Base-by-base conservation (phyloP, 805 yeast species). In the Pichia nanzhaoensis region DNA sequence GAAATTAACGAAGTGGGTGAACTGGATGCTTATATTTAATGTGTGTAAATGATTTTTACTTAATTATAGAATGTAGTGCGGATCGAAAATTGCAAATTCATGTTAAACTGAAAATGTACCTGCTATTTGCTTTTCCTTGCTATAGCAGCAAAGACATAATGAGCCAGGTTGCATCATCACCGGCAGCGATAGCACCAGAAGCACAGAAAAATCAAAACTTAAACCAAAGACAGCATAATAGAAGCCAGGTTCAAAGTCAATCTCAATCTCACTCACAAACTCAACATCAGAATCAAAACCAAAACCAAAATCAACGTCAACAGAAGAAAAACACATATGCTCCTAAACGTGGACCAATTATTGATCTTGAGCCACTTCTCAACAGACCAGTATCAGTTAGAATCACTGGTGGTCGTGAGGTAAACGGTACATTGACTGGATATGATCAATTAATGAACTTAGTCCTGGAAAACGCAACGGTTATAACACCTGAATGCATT, bases 301-400 rank as follows among this genome's bases (percentile, higher is more conserved):
- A 47, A 38, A n/a, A 32, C n/a, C 44, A 34, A 18, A 33, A 33
- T 14, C 39, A 44, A 19, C 34, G 45, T 34, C 48, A 41, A 30
- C 44, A 32, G 16, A 41, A 37, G 31, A 45, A 41, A n/a, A 45
- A 45, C 8, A 59, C 71, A 53, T 37, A 41, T 54, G 80, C 88
- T 13, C 98, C 97, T 32, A 85, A 84, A 69, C 84, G 88, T 65
- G 96, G 90, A 51, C 95, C 96, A 19, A 86, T 90, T 48, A 70
- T 88, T 45, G 89, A 90, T 61, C 70, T 93, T 48, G 77, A 81
- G 50, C 83, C 79, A 58, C 86, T 84, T 61, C 77, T 78, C 55
- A 95, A 87, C 60, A 72, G 82, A 54, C 64, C 72, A 53, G 78
- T 91, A 34, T 74, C 82, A 55, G 91, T 90, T 44, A 82, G 84